Base-by-base conservation (phyloP, 2,329 filamentous ascomycete species). In the Lachnellula suecica region DNA sequence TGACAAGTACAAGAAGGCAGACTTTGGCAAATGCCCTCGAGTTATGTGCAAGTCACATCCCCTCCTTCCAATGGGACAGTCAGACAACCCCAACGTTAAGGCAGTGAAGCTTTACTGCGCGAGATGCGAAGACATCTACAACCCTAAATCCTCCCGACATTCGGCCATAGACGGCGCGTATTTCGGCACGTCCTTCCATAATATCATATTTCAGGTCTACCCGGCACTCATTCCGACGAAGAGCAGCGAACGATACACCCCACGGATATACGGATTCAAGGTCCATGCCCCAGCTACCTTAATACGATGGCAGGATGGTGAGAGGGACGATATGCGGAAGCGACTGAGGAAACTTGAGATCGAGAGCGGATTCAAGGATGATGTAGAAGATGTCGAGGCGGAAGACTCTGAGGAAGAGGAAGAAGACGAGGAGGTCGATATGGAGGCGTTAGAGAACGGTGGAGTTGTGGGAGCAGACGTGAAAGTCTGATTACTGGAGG, bases 191-290 rank as follows among this genome's bases (percentile, higher is more conserved):
- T 96, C 90, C 2, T 99, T 99, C 79, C 93, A 97, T 79, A 97
- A 97, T 74, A 97, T 99, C 72, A 84, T 99, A 57, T 97, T 99
- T 78, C 94, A 99, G 72, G 94, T 99, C 50, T 97, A 97, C 70
- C 93, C 94, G 5, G 85, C 89, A 22, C 80, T 99, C 63, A 84
- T 95, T 47, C 94, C 94, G 3, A 78, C 84, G 61, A 99, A 97
- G 79, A 91, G 84, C 63, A 79, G 85, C 57, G 85, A 91, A 59
- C 84, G 94, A 61, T 97, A 97, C 72, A 83, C 93, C 51, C 94
- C 94, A 22, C 84, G 89, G 53, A 88, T 96, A 55, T 99, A 94
- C 70, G 94, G 94, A 29, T 99, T 99, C 79, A 91, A 90, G 67
- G 91, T 99, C 5, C 94, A 99, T 73, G 89, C 91, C 4, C 82